These are phyloP conservation scores for Artemisia tridentata DNA, from an alignment of 129 eudicot genomes.

Conservation along the genomic window DNA sequence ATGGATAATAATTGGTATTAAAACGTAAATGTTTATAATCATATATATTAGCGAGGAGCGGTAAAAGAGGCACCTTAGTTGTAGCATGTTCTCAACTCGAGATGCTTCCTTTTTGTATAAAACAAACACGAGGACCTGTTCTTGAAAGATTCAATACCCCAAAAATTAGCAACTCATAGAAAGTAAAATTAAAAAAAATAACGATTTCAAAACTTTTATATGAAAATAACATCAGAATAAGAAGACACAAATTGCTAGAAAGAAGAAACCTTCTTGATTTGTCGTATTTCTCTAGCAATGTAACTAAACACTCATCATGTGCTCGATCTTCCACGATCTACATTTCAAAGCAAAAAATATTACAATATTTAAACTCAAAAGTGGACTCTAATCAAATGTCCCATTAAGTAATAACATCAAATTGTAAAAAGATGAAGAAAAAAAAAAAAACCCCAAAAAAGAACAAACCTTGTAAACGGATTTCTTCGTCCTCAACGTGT, in stretches of 20 bases:
- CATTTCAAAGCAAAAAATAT: constrained; percentile 17
- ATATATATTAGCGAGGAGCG: neutral
- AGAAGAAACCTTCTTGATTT: constrained; percentile 63
- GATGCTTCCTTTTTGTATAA: constrained; percentile 97
- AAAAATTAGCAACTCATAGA: constrained; percentile 40
- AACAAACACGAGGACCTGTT: constrained; percentile 91
- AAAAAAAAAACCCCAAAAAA: too few relatives aligned
- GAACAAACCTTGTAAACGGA: too few relatives aligned
- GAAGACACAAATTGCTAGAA: neutral
- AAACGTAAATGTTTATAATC: neutral
- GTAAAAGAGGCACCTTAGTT: constrained; percentile 51
- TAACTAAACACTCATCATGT: constrained; percentile 78
- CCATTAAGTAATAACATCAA: too few relatives aligned
- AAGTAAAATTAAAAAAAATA: neutral
- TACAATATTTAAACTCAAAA: too few relatives aligned
- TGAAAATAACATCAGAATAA: neutral
- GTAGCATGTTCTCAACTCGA: constrained; percentile 85
- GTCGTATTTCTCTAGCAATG: constrained; percentile 87
- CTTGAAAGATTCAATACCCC: constrained; percentile 38
- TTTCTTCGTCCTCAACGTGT: too few relatives aligned
- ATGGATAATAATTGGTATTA: too few relatives aligned
- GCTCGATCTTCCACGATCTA: constrained; percentile 95
- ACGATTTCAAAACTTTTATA: constrained; percentile 13
- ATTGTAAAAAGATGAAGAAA: too few relatives aligned
- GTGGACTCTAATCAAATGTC: too few relatives aligned